A percentile compares a stretch with the other conserved stretches of the same genome.
phyloP scores from a whole-genome alignment of 139 green algal species.

The Pseudopediastrum boryanum region DNA sequence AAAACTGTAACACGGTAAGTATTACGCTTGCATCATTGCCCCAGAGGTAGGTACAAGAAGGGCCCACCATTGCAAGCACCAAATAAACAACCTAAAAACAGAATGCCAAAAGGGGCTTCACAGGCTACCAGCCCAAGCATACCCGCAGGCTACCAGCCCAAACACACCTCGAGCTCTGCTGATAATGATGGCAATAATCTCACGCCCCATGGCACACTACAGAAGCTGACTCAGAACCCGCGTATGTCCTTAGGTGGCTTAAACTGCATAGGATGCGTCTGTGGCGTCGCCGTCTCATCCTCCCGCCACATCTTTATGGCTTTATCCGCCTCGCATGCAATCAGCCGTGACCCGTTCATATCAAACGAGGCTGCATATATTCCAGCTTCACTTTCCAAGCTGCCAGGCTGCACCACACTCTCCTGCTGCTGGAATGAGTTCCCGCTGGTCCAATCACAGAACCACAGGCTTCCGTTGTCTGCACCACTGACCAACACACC shows the following conservation, averaged over 20 bases:
- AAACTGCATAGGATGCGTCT: slow-evolving; percentile 75
- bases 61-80: too few relatives aligned
- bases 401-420: slow-evolving; percentile 90
- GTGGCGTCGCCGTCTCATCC: slow-evolving; percentile 87
- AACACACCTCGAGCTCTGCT: too few relatives aligned
- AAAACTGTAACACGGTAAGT: too few relatives aligned
- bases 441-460: slow-evolving; percentile 95
- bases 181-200: too few relatives aligned
- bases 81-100: too few relatives aligned
- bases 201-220: too few relatives aligned
- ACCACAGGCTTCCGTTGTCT: slow-evolving; percentile 65
- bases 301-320: slow-evolving; percentile 98
- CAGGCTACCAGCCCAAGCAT: too few relatives aligned
- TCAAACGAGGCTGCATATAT: slow-evolving; percentile 65
- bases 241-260: slow-evolving; percentile 19
- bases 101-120: too few relatives aligned
- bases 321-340: slow-evolving; percentile 97
- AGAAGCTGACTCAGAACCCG: slow-evolving; percentile 28
- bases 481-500: slow-evolving; percentile 88
- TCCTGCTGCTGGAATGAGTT: slow-evolving; percentile 94
- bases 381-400: slow-evolving; percentile 76
- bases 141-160: too few relatives aligned
- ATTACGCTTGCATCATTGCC: too few relatives aligned
- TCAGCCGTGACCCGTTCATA: slow-evolving; percentile 61
- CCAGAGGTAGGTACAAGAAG: too few relatives aligned